Percentiles rank a stretch among this genome's conserved stretches.
Conservation (phyloP, 2,329 filamentous ascomycete genomes). For the Cytospora piceae region DNA sequence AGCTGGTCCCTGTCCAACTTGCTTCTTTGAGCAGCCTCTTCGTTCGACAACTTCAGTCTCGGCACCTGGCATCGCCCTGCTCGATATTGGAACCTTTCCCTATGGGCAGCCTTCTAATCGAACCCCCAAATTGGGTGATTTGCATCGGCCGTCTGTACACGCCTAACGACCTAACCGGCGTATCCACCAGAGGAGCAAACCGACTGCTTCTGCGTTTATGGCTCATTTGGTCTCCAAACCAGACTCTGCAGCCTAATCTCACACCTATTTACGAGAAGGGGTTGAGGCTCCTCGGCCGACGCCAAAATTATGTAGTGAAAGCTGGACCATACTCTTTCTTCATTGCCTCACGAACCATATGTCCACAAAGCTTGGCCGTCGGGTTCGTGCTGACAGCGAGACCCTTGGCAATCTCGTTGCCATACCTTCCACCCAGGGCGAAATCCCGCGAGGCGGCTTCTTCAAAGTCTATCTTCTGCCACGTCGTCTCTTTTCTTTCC, state of each 20-base stretch:
- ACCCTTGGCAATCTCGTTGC: constrained; percentile 66
- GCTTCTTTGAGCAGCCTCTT: not conserved
- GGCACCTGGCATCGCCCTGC: not conserved
- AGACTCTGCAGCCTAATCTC: too few species aligned
- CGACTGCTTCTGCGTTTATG: not conserved
- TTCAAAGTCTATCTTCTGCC: constrained; percentile 62
- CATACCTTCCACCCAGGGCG: constrained; percentile 65
- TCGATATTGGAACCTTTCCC: not conserved
- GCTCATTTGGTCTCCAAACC: not conserved
- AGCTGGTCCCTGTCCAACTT: not conserved
- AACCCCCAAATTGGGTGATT: not conserved
- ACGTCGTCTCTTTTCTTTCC: constrained; percentile 49
- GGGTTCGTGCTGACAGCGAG: constrained; percentile 69
- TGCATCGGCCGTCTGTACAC: not conserved
- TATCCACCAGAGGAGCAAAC: not conserved
- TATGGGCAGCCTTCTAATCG: not conserved
- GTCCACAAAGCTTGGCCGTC: constrained; percentile 69
- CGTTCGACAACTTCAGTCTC: not conserved
- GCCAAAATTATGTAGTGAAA: constrained; percentile 36
- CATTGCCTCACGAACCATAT: constrained; percentile 72
- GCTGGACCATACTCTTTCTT: constrained; percentile 67
- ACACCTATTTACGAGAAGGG: not conserved
- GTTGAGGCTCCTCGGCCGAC: not conserved
- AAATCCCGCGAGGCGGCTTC: constrained; percentile 66
- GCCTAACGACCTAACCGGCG: not conserved